Evolutionary conservation across 805 yeast genomes (phyloP), one percentile per base, ranked within the genome.

Genomic region (Pichia manshurica): DNA sequence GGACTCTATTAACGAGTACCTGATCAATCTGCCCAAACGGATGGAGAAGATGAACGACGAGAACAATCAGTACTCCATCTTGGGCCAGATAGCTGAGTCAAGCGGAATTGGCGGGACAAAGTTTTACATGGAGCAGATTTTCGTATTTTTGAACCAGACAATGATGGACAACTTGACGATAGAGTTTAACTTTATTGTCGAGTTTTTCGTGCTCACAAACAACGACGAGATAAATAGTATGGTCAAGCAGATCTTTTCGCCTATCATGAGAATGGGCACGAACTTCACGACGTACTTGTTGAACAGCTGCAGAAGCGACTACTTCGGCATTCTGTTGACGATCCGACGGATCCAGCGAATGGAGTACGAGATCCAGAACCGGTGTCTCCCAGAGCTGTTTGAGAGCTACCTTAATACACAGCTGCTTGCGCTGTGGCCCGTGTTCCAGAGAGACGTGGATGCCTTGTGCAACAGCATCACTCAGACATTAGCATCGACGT

Each of bases 51-150:
- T 87, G 17, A 46, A 51, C 19, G 54, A 47, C 19, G 43, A 46
- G 3, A 66, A 71, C 2, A 81, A 78, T 52, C 76, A 78, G 42
- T 71, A 84, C 1, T 90, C 84, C 0, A 78, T 89, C 69, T 78
- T 85, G 4, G 87, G 90, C 0, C 90, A 85, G 59, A 85, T 87
- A 32, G 96, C 96, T 0, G 96, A 89, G 62, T 76, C 82, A 15
- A 82, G 81, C 46, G 80, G 81, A 3, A 50, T 51, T 6, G 29
- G 23, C 19, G 38, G 39, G n/a, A 71, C 75, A 52, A 69, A 74
- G 15, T 81, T 82, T 56, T 80, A 84, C 78, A 68, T 85, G 47
- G 97, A 89, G 57, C 76, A 76, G 46, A 81, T 85, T 0, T 87
- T 81, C 62, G 71, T 83, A 49, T 85, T 84, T 57, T 81, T 87